These are phyloP conservation scores for Vitis hybrid DNA, from an alignment of 177 flowering plant genomes.

Conservation along the genomic window DNA sequence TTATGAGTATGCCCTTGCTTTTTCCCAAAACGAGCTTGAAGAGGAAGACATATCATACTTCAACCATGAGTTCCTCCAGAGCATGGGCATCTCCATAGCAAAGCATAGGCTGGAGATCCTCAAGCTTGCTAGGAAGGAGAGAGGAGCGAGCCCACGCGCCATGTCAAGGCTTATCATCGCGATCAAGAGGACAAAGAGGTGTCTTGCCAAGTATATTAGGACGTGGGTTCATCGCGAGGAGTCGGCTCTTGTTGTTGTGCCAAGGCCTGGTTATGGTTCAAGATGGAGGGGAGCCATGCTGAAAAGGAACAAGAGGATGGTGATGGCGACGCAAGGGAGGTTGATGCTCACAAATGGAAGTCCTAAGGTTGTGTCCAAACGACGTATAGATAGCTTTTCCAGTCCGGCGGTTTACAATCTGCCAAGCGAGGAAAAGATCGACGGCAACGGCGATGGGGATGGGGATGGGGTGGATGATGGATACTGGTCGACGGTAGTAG, in stretches of 20 bases:
- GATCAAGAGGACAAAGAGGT: slow-evolving; percentile 50
- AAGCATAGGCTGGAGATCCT: slow-evolving; percentile 67
- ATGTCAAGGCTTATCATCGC: slow-evolving; percentile 47
- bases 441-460: slow-evolving; percentile 14
- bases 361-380: slow-evolving; percentile 21
- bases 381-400: slow-evolving; percentile 39
- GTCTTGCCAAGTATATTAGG: slow-evolving; percentile 37
- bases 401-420: slow-evolving; percentile 38
- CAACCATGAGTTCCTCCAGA: slow-evolving; percentile 65
- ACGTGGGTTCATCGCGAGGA: slow-evolving; percentile 40
- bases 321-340: slow-evolving; percentile 21
- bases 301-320: slow-evolving; percentile 33
- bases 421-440: slow-evolving; percentile 21
- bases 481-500: slow-evolving; percentile 39
- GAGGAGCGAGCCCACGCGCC: slow-evolving; percentile 24
- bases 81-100: slow-evolving; percentile 60
- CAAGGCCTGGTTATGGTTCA: slow-evolving; percentile 29
- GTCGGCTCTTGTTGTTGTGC: slow-evolving; percentile 50
- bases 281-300: slow-evolving; percentile 41
- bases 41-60: slow-evolving; percentile 48
- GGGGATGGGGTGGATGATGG: slow-evolving; percentile 16
- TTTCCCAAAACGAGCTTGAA: slow-evolving; percentile 52
- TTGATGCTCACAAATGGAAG: slow-evolving; percentile 49
- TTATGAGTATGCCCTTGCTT: slow-evolving; percentile 48
- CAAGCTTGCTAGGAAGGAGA: slow-evolving; percentile 66